These are phyloP conservation scores for Cladosporium phlei DNA, from an alignment of 2,329 filamentous ascomycete species.

Conservation along the genomic window DNA sequence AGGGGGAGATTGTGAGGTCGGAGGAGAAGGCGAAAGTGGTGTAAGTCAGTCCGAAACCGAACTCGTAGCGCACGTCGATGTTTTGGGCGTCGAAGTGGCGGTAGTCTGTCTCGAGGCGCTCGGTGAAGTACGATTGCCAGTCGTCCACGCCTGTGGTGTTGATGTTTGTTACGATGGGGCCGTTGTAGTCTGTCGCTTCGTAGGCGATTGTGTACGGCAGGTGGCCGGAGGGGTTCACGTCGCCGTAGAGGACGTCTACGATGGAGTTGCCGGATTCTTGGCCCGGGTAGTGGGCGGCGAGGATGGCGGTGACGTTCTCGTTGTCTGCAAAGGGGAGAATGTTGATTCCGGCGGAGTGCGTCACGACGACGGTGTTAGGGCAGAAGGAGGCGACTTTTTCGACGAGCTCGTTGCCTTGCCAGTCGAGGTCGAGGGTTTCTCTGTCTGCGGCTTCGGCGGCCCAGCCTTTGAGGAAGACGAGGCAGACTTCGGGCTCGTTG, in stretches of 20 bases:
- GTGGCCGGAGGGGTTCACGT: slow-evolving; percentile 35
- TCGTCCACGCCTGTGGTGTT: slow-evolving; percentile 56
- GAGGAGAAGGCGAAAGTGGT: slow-evolving; percentile 62
- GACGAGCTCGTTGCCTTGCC: slow-evolving; percentile 39
- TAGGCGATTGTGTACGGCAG: slow-evolving; percentile 45
- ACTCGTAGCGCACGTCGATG: slow-evolving; percentile 71
- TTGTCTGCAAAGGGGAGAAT: slow-evolving; percentile 40
- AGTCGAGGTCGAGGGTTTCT: slow-evolving; percentile 45
- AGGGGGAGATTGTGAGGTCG: slow-evolving; percentile 42
- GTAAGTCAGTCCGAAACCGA: slow-evolving; percentile 78
- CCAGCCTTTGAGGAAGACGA: slow-evolving; percentile 57
- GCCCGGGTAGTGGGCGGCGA: slow-evolving; percentile 40
- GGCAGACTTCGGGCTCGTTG: slow-evolving; percentile 39
- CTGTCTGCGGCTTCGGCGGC: slow-evolving; percentile 44
- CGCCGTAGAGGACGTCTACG: slow-evolving; percentile 36
- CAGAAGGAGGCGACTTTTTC: slow-evolving; percentile 32
- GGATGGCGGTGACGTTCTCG: slow-evolving; percentile 39
- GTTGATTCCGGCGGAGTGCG: slow-evolving; percentile 40
- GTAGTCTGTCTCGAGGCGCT: slow-evolving; percentile 82
- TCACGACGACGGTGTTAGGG: slow-evolving; percentile 40
- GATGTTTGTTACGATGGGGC: slow-evolving; percentile 29
- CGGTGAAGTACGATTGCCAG: slow-evolving; percentile 74
- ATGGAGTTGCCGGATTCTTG: slow-evolving; percentile 38
- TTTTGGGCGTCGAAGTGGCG: slow-evolving; percentile 72
- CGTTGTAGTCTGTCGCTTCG: slow-evolving; percentile 16